Evolutionary conservation across 176 grass and related monocot species (phyloP).

Genomic region (Otatea glauca): DNA sequence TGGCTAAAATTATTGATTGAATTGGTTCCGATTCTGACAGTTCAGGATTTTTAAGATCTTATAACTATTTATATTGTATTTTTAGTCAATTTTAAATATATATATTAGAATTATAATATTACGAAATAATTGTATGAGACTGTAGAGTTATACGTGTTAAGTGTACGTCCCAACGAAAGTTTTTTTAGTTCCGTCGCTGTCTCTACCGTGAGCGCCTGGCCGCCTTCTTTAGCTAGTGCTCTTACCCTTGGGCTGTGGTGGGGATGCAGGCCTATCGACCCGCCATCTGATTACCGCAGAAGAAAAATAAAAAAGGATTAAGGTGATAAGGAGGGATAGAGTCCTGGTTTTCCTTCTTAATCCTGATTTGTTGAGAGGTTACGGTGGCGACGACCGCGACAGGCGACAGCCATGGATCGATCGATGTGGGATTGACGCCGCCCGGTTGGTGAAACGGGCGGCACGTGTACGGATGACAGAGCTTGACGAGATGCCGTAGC

Average conservation of each 20-base stretch:
- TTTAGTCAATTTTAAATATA: too few species aligned
- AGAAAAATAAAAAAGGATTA: neutral
- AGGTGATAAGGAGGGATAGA: neutral
- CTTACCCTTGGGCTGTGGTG: neutral
- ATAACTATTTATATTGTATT: too few species aligned
- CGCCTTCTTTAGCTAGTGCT: constrained; percentile 16
- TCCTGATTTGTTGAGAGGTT: constrained; percentile 11
- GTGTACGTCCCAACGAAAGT: too few species aligned
- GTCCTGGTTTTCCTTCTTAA: constrained; percentile 27
- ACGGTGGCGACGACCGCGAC: neutral
- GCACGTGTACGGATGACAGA: neutral
- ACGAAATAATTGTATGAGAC: too few species aligned
- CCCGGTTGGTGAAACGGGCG: neutral
- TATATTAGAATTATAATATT: too few species aligned
- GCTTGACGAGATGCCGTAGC: too few species aligned
- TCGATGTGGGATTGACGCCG: neutral
- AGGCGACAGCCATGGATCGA: neutral
- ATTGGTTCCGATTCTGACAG: too few species aligned
- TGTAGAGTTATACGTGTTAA: too few species aligned
- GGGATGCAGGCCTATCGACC: neutral
- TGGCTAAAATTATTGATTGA: too few species aligned
- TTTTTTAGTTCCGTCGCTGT: neutral
- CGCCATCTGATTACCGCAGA: neutral
- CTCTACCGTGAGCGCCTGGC: constrained; percentile 22
- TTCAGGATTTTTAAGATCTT: too few species aligned